Conservation (phyloP, 2,329 filamentous ascomycete genomes). For the Zasmidium angulare region DNA sequence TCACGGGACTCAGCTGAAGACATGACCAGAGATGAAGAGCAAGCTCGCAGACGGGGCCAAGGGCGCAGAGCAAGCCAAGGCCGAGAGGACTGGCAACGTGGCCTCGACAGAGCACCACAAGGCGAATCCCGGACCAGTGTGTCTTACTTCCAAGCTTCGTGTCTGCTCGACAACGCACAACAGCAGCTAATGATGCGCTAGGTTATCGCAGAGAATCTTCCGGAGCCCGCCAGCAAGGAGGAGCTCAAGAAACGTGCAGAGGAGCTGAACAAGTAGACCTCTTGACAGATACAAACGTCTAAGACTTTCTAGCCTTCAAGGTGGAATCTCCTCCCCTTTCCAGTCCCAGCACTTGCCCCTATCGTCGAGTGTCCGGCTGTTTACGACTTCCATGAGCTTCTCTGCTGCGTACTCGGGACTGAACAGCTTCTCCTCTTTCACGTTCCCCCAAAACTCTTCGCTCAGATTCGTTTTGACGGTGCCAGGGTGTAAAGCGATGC, state of each 20-base stretch:
- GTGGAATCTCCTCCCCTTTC: conserved; percentile 63
- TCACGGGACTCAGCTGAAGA: not conserved
- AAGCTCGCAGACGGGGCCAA: conserved; percentile 19
- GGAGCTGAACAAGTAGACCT: conserved; percentile 46
- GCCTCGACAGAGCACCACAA: conserved; percentile 42
- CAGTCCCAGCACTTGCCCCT: conserved; percentile 70
- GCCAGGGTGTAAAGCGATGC: conserved; percentile 73
- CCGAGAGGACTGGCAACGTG: conserved; percentile 16
- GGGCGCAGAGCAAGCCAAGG: conserved; percentile 19
- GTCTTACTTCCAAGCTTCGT: not conserved
- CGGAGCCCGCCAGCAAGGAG: conserved; percentile 48
- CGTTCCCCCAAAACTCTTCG: conserved; percentile 68
- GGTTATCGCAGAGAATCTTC: conserved; percentile 43
- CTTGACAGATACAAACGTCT: not conserved
- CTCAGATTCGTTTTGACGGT: conserved; percentile 76
- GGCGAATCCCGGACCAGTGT: conserved; percentile 42
- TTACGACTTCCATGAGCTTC: conserved; percentile 62
- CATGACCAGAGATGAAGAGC: conserved; percentile 19
- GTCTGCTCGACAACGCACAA: not conserved
- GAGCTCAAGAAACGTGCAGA: conserved; percentile 51
- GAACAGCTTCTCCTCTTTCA: conserved; percentile 64
- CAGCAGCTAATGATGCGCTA: not conserved
- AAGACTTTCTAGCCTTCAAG: conserved; percentile 39
- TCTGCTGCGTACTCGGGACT: conserved; percentile 65
- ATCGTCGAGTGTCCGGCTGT: conserved; percentile 47